These are phyloP conservation scores for Tylopilus sp. DNA, from an alignment of 768 basidiomycete genomes.

Conservation along the genomic window DNA sequence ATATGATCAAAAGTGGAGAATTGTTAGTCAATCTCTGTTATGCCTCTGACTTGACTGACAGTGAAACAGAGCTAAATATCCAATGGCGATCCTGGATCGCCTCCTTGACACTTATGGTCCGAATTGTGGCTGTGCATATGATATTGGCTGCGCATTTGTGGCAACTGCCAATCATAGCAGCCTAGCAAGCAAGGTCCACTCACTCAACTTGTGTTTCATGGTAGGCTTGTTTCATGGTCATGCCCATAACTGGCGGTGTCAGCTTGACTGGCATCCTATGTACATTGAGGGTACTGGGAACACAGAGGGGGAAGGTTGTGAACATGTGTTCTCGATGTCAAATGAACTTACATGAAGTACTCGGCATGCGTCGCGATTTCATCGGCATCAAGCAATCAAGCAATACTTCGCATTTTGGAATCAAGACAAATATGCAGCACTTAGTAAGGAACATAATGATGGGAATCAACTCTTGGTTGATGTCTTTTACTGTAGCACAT, in stretches of 20 bases:
- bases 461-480: too few relatives aligned
- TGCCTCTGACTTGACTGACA: neutral
- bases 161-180: neutral
- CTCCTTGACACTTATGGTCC: neutral
- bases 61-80: neutral
- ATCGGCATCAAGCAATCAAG: neutral
- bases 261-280: neutral
- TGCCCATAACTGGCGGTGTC: neutral
- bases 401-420: slow-evolving; percentile 1
- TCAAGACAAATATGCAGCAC: neutral
- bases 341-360: neutral
- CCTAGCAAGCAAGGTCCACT: neutral
- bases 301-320: neutral
- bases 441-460: neutral
- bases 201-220: neutral
- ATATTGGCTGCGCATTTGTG: neutral
- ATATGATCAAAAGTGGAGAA: slow-evolving; percentile 18
- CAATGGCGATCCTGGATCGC: neutral
- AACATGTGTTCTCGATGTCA: neutral
- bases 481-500: neutral
- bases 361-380: neutral
- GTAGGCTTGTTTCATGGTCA: slow-evolving; percentile 2
- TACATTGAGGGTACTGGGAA: neutral
- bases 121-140: neutral
- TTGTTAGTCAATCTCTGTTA: neutral